Conservation (phyloP, 164 flowering plant species). For the Sedum album region DNA sequence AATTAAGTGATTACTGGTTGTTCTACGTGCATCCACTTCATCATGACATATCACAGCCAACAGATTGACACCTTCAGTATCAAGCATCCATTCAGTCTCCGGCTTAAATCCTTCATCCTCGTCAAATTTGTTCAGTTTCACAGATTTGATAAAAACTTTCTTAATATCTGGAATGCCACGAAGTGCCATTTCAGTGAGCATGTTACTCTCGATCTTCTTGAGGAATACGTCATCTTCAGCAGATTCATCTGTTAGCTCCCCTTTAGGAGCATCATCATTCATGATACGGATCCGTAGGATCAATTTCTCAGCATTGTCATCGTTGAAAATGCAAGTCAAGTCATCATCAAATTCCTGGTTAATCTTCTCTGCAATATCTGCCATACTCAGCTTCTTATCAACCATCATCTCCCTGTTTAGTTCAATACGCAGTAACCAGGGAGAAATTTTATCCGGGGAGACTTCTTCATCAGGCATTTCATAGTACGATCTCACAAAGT, state of each 20-base stretch:
- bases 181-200: conserved; percentile 97
- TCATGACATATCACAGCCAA: conserved; percentile 94
- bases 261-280: conserved; percentile 97
- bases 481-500: conserved; percentile 92
- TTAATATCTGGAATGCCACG: conserved; percentile 95
- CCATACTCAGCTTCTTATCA: conserved; percentile 97
- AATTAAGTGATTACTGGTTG: conserved; percentile 93
- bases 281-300: conserved; percentile 94
- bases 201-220: conserved; percentile 91
- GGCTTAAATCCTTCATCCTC: conserved; percentile 81
- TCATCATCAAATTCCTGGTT: conserved; percentile 93
- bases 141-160: conserved; percentile 82
- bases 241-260: conserved; percentile 80
- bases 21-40: conserved; percentile 85
- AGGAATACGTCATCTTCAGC: conserved; percentile 99
- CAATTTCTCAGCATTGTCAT: conserved; percentile 94
- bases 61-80: conserved; percentile 96
- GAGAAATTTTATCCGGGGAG: conserved; percentile 89
- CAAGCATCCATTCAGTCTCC: conserved; percentile 93
- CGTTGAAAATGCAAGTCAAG: conserved; percentile 88
- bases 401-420: conserved; percentile 99
- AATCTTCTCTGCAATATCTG: conserved; percentile 94
- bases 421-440: conserved; percentile 96
- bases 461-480: conserved; percentile 99
- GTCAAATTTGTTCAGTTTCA: conserved; percentile 67